Conservation (phyloP, 805 yeast genomes). For the Candida montana region DNA sequence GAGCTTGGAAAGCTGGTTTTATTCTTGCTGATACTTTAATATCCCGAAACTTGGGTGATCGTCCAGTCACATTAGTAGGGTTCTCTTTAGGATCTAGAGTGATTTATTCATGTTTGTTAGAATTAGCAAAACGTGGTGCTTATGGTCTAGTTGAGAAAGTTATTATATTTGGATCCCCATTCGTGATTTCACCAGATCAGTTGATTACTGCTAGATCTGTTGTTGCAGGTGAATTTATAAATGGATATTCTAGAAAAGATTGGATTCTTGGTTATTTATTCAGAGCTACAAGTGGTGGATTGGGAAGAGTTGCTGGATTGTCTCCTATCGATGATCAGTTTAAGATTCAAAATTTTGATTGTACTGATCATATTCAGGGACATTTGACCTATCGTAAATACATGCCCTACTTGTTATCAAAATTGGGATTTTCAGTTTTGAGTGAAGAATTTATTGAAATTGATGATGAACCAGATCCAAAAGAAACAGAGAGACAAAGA, state of each 20-base stretch:
- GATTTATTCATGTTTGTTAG: constrained; percentile 83
- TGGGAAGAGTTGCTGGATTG: constrained; percentile 86
- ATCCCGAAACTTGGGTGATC: constrained; percentile 80
- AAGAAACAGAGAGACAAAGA: constrained; percentile 75
- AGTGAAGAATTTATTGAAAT: constrained; percentile 92
- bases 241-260: constrained; percentile 87
- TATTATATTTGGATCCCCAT: constrained; percentile 80
- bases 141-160: constrained; percentile 88
- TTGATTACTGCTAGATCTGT: constrained; percentile 73
- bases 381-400: constrained; percentile 97
- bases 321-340: constrained; percentile 62
- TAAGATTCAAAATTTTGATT: constrained; percentile 79
- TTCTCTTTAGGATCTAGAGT: constrained; percentile 92
- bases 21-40: constrained; percentile 87
- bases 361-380: constrained; percentile 83
- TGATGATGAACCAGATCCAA: constrained; percentile 87
- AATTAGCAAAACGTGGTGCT: constrained; percentile 80
- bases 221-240: constrained; percentile 84
- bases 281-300: constrained; percentile 93
- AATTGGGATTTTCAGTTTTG: constrained; percentile 72
- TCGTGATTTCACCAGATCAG: constrained; percentile 74
- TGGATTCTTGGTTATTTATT: constrained; percentile 95
- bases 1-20: constrained; percentile 96
- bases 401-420: constrained; percentile 74
- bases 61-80: constrained; percentile 91